Evolutionary conservation across 257 asterid species (phyloP).

Genomic region (Osmanthus fragrans): DNA sequence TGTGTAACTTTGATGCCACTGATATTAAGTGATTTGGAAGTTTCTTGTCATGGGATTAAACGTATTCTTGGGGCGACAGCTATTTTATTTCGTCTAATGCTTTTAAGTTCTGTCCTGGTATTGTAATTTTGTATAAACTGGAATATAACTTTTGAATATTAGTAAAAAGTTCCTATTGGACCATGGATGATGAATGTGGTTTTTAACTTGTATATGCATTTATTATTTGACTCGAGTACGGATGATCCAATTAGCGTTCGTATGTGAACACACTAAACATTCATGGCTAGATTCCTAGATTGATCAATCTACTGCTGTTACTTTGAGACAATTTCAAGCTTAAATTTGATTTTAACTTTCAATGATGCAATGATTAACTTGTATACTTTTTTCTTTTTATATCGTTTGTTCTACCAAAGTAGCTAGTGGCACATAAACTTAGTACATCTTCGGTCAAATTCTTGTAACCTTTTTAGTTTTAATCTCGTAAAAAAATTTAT

Average conservation of each 20-base stretch:
- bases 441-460: too few species aligned
- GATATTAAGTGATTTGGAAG: neutral
- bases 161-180: too few species aligned
- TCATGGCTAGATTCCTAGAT: neutral
- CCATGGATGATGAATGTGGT: neutral
- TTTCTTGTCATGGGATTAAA: neutral
- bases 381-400: neutral
- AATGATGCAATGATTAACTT: neutral
- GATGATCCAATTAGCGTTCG: too few species aligned
- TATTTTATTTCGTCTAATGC: neutral
- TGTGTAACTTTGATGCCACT: neutral
- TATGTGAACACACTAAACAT: too few species aligned
- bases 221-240: too few species aligned
- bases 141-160: neutral
- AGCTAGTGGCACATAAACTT: too few species aligned
- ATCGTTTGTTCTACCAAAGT: too few species aligned
- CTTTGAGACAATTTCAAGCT: neutral
- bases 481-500: too few species aligned
- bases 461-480: too few species aligned
- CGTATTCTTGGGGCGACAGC: neutral
- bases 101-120: neutral
- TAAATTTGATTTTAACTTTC: neutral
- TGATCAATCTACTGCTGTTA: neutral
- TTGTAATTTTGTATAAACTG: neutral
- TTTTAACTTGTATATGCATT: too few species aligned